phyloP scores from a whole-genome alignment of 1,284 basidiomycete species.

The Cutaneotrichosporon cutaneum region DNA sequence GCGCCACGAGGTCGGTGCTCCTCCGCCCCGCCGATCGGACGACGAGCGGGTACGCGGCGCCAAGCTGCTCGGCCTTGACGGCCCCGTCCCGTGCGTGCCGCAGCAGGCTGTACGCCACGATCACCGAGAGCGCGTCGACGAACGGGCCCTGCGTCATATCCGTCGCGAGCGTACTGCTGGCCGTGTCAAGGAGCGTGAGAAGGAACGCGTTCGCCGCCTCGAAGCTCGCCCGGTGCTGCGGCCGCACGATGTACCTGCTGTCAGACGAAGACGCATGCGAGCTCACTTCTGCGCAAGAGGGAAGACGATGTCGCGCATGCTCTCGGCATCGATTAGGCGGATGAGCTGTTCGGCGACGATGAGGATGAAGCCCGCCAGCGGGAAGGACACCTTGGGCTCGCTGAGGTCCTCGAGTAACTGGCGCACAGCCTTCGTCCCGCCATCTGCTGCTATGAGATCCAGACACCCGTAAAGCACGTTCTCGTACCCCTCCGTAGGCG shows the following conservation, averaged over 20 bases:
- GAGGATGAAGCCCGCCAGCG: slow-evolving; percentile 30
- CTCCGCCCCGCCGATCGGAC: slow-evolving; percentile 26
- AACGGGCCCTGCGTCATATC: slow-evolving; percentile 26
- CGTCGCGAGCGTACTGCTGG: slow-evolving; percentile 17
- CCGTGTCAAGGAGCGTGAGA: slow-evolving; percentile 28
- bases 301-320: slow-evolving; percentile 25
- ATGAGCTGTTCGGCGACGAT: slow-evolving; percentile 36
- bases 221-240: slow-evolving; percentile 31
- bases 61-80: slow-evolving; percentile 36
- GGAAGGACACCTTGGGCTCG: slow-evolving; percentile 9
- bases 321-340: slow-evolving; percentile 24
- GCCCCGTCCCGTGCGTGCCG: slow-evolving; percentile 25
- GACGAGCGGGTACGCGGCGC: slow-evolving; percentile 30
- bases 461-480: slow-evolving; percentile 34
- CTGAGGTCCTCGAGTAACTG: slow-evolving; percentile 11
- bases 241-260: slow-evolving; percentile 30
- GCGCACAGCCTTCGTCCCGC: slow-evolving; percentile 15
- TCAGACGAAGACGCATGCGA: slow-evolving; percentile 10
- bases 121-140: slow-evolving; percentile 29
- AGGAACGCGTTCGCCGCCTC: slow-evolving; percentile 41
- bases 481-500: slow-evolving; percentile 31
- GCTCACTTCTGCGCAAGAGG: slow-evolving; percentile 34
- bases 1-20: slow-evolving; percentile 16
- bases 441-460: slow-evolving; percentile 31
- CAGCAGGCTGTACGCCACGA: slow-evolving; percentile 30